A percentile compares a stretch with the other conserved stretches of the same genome.
Conservation (phyloP, 1,139 yeast species). For the Williopsis jadinii region DNA sequence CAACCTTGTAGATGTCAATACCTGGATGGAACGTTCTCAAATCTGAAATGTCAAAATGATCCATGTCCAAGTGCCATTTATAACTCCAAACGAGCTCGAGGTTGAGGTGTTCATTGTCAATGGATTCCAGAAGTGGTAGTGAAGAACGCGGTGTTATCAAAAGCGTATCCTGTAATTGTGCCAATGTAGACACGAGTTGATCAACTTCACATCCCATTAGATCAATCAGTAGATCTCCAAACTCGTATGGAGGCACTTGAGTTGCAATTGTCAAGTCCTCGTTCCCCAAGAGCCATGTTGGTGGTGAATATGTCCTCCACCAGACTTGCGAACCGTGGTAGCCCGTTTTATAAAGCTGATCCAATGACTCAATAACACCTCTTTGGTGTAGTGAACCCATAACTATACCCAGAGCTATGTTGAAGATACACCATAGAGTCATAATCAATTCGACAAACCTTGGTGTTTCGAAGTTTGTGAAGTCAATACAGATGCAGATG, state of each 20-base stretch:
- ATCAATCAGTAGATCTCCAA: conserved; percentile 28
- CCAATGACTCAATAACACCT: conserved; percentile 71
- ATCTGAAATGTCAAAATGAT: conserved; percentile 52
- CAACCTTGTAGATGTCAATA: conserved; percentile 23
- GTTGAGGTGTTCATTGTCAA: conserved; percentile 10
- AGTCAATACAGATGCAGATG: conserved; percentile 54
- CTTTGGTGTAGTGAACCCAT: conserved; percentile 89
- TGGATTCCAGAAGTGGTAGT: conserved; percentile 19
- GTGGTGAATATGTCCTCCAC: conserved; percentile 96
- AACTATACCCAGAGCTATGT: conserved; percentile 47
- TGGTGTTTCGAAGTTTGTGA: conserved; percentile 24
- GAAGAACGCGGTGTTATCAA: conserved; percentile 48
- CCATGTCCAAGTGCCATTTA: conserved; percentile 51
- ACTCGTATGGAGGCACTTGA: conserved; percentile 16
- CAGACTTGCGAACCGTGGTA: conserved; percentile 46
- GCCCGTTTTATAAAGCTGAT: conserved; percentile 22
- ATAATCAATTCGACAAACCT: conserved; percentile 24
- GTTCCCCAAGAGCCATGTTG: conserved; percentile 72
- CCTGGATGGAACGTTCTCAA: conserved; percentile 51
- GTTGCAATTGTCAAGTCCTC: conserved; percentile 22
- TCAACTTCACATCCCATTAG: conserved; percentile 29
- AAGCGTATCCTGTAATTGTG: conserved; percentile 19
- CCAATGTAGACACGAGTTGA: conserved; percentile 21
- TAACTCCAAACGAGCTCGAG: conserved; percentile 37
- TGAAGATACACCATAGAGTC: conserved; percentile 58